Conservation (phyloP, 1,139 yeast genomes). For the Hanseniaspora gamundiae region DNA sequence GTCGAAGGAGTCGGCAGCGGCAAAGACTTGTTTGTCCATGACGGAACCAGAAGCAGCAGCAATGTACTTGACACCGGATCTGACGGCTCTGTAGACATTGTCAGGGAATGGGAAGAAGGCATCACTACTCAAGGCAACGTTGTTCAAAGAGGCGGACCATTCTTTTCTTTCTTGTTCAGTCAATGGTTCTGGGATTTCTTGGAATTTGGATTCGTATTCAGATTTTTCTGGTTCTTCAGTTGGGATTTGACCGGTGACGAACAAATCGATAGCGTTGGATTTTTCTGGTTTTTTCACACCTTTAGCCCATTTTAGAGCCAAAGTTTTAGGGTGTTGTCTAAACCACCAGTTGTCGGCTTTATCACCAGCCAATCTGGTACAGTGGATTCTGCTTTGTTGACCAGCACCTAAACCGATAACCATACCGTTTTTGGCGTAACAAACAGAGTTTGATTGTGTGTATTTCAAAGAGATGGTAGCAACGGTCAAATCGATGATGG, state of each 20-base stretch:
- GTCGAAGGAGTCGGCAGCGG: conserved; percentile 84
- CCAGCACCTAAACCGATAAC: conserved; percentile 98
- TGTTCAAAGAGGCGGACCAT: conserved; percentile 67
- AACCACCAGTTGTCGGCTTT: conserved; percentile 99
- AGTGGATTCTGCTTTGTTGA: conserved; percentile 97
- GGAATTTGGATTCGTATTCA: conserved; percentile 86
- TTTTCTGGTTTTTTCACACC: conserved; percentile 98
- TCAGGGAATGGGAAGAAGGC: conserved; percentile 99
- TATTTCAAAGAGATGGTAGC: conserved; percentile 95
- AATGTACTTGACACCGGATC: conserved; percentile 88
- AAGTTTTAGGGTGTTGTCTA: conserved; percentile 92
- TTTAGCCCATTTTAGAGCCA: conserved; percentile 92
- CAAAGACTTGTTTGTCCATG: conserved; percentile 92
- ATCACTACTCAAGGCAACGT: conserved; percentile 89
- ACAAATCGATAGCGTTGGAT: conserved; percentile 93
- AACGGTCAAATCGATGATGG: conserved; percentile 81
- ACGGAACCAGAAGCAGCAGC: conserved; percentile 98
- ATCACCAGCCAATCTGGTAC: conserved; percentile 98
- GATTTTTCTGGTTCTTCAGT: conserved; percentile 82
- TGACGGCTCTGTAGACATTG: conserved; percentile 93
- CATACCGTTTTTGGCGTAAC: conserved; percentile 98
- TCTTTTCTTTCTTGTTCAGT: conserved; percentile 74
- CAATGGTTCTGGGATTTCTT: conserved; percentile 68
- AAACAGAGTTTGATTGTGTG: conserved; percentile 96
- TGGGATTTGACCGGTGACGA: conserved; percentile 85